Conservation (phyloP, 2,329 filamentous ascomycete genomes). For the Spiromastix sp. region DNA sequence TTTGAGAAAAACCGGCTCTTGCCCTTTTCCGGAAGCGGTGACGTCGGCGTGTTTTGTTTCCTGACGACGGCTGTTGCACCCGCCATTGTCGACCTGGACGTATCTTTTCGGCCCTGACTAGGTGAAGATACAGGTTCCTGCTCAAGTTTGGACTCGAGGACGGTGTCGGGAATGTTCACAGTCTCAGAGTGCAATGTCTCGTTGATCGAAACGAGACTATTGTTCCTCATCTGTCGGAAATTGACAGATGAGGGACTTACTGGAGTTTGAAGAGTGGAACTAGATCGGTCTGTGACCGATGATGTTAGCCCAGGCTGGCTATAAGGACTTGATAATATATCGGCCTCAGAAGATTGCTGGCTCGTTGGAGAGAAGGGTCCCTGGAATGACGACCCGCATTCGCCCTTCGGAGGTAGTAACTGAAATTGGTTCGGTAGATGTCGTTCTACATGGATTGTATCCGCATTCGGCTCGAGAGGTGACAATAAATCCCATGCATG, state of each 20-base stretch:
- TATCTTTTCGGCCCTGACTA: not conserved
- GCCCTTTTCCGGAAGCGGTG: not conserved
- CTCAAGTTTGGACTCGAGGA: not conserved
- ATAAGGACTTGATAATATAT: not conserved
- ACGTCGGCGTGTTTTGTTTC: not conserved
- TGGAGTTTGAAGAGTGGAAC: conserved; percentile 1
- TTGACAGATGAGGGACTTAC: conserved; percentile 9
- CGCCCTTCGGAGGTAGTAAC: conserved; percentile 21
- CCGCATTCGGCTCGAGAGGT: conserved; percentile 26
- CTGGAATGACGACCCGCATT: conserved; percentile 6
- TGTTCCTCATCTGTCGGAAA: conserved; percentile 4
- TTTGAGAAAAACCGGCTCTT: conserved; percentile 1
- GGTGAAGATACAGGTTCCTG: not conserved
- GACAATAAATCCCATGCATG: conserved; percentile 29
- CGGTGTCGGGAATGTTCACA: not conserved
- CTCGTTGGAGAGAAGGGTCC: conserved; percentile 1
- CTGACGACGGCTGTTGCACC: not conserved
- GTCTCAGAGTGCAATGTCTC: conserved; percentile 2
- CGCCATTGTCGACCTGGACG: not conserved
- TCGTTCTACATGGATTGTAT: conserved; percentile 29
- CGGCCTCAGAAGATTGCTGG: not conserved
- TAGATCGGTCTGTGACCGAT: conserved; percentile 2
- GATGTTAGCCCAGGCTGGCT: not conserved
- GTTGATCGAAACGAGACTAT: conserved; percentile 7
- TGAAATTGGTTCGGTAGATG: conserved; percentile 29